phyloP scores from a whole-genome alignment of 2,329 filamentous ascomycete species.

The Aspergillus amoenus region DNA sequence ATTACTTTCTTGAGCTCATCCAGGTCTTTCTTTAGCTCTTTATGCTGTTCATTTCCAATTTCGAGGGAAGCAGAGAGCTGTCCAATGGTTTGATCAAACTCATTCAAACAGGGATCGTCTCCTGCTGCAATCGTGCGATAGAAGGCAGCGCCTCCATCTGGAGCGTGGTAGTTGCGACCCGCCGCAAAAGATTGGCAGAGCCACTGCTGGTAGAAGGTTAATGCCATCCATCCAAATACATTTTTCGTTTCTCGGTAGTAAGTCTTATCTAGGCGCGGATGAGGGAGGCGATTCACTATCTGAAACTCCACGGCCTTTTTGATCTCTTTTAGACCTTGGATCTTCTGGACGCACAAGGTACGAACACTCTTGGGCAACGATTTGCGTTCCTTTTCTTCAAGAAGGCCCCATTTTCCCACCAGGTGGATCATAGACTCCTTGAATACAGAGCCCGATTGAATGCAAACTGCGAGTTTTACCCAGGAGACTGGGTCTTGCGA shows the following conservation, averaged over 20 bases:
- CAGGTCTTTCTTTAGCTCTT: constrained; percentile 23
- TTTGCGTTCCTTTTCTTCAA: constrained; percentile 18
- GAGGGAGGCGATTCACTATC: constrained; percentile 29
- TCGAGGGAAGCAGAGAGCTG: constrained; percentile 27
- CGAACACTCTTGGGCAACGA: constrained; percentile 20
- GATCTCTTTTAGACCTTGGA: constrained; percentile 19
- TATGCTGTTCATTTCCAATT: constrained; percentile 23
- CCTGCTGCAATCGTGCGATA: constrained; percentile 43
- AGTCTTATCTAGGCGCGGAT: not conserved
- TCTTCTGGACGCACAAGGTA: constrained; percentile 25
- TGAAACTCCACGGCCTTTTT: constrained; percentile 30
- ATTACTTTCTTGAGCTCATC: constrained; percentile 42
- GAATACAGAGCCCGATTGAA: constrained; percentile 45
- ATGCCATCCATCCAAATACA: constrained; percentile 11
- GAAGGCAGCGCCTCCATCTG: constrained; percentile 49
- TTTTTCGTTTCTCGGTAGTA: not conserved
- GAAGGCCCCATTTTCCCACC: constrained; percentile 30
- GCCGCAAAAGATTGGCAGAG: constrained; percentile 42
- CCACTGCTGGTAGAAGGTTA: constrained; percentile 42
- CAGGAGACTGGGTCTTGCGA: constrained; percentile 44
- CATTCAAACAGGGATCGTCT: constrained; percentile 44
- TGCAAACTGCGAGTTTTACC: constrained; percentile 46
- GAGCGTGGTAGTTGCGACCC: constrained; percentile 36
- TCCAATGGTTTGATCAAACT: constrained; percentile 26
- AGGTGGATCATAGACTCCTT: constrained; percentile 32